Percentiles rank a stretch among this genome's conserved stretches.
phyloP scores from a whole-genome alignment of 148 eudicot species.

The Fallopia convolvulus region DNA sequence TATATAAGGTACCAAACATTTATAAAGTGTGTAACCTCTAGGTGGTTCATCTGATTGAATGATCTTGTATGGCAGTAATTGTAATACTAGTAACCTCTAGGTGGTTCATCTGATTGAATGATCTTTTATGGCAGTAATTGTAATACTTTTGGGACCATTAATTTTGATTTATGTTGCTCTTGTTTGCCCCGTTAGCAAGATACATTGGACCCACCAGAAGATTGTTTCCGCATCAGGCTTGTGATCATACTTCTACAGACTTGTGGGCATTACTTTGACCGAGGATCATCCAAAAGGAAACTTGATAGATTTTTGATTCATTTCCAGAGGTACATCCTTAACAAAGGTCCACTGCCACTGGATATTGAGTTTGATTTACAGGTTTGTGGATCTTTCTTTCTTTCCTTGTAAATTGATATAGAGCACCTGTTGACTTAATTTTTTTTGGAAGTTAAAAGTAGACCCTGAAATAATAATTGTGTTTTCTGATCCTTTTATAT shows the following conservation, averaged over 20 bases:
- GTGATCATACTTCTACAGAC: conserved; percentile 90
- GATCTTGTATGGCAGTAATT: neutral
- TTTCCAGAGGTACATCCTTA: conserved; percentile 77
- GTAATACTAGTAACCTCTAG: neutral
- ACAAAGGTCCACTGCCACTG: conserved; percentile 80
- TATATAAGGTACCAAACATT: neutral
- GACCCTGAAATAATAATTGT: neutral
- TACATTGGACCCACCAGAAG: conserved; percentile 89
- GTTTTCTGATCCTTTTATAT: neutral
- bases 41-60: neutral
- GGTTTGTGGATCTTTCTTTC: conserved; percentile 34
- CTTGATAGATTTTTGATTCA: conserved; percentile 85
- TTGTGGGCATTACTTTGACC: conserved; percentile 93
- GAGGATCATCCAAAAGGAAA: conserved; percentile 90
- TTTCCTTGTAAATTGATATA: neutral
- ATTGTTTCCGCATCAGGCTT: conserved; percentile 84
- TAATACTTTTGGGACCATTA: neutral
- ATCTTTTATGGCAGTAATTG: neutral
- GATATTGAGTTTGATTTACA: conserved; percentile 97
- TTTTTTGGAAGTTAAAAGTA: neutral
- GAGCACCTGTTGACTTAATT: neutral
- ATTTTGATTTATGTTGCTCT: conserved; percentile 8
- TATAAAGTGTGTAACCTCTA: neutral
- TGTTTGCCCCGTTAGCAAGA: conserved; percentile 48
- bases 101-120: neutral